These are phyloP conservation scores for Diaporthe sp. DNA, from an alignment of 2,329 filamentous ascomycete genomes.

Conservation along the genomic window DNA sequence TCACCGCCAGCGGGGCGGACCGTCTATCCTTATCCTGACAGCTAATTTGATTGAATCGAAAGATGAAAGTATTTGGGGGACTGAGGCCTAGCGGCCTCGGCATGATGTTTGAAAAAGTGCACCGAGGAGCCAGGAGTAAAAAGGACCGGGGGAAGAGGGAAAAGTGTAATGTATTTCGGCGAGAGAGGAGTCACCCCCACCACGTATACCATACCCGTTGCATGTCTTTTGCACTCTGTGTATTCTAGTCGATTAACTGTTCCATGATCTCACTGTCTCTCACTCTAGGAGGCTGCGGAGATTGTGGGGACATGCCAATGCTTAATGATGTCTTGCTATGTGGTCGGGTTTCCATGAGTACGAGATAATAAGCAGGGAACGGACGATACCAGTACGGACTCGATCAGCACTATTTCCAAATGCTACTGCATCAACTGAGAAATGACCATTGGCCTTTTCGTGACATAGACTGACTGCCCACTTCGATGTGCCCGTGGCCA, in stretches of 20 bases:
- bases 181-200: background rate
- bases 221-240: background rate
- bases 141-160: background rate
- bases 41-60: background rate
- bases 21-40: slow-evolving; percentile 27
- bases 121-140: background rate
- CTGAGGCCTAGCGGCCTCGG: background rate
- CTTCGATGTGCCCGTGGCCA: background rate
- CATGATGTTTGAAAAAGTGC: background rate
- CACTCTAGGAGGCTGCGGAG: background rate
- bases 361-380: background rate
- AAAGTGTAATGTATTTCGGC: background rate
- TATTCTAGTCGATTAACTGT: background rate
- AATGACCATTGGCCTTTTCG: background rate
- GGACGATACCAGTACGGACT: slow-evolving; percentile 10
- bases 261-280: background rate
- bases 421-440: background rate
- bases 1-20: slow-evolving; percentile 30
- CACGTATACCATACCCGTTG: background rate
- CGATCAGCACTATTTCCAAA: background rate
- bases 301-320: background rate
- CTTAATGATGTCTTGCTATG: slow-evolving; percentile 10
- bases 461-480: background rate
- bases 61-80: background rate
- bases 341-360: slow-evolving; percentile 11